phyloP scores from a whole-genome alignment of 495 filamentous ascomycete species.

The Xylaria longipes region DNA sequence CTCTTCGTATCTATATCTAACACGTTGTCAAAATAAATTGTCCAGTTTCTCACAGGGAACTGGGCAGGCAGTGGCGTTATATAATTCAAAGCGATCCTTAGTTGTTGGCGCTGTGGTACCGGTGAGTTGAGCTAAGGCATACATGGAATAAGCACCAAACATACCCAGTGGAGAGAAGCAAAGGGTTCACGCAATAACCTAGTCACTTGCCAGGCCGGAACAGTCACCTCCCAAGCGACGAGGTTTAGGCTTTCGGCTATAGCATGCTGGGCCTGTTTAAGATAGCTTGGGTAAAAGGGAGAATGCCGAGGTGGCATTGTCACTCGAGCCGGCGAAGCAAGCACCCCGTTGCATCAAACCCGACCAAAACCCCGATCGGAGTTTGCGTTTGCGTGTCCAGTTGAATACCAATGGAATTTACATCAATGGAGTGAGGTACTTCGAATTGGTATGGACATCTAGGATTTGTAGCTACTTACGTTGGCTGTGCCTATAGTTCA shows the following conservation, averaged over 20 bases:
- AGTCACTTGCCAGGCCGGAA: constrained; percentile 66
- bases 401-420: constrained; percentile 74
- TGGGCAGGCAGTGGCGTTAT: constrained; percentile 62
- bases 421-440: constrained; percentile 64
- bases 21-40: constrained; percentile 68
- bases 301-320: constrained; percentile 45
- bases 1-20: constrained; percentile 56
- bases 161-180: constrained; percentile 63
- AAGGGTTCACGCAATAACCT: constrained; percentile 60
- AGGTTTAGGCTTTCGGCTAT: constrained; percentile 55
- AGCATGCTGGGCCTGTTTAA: constrained; percentile 55
- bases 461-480: neutral
- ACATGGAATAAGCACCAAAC: constrained; percentile 14
- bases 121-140: neutral
- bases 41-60: constrained; percentile 68
- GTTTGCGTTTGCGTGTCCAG: constrained; percentile 73
- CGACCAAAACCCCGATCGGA: constrained; percentile 69
- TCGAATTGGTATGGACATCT: no score
- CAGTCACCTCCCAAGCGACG: constrained; percentile 63
- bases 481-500: constrained; percentile 50
- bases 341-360: constrained; percentile 38
- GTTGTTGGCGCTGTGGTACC: constrained; percentile 58
- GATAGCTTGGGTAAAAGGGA: constrained; percentile 58
- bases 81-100: constrained; percentile 60
- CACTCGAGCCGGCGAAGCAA: constrained; percentile 62